Conservation (phyloP, 2,329 filamentous ascomycete species). For the Alternaria consortialis region DNA sequence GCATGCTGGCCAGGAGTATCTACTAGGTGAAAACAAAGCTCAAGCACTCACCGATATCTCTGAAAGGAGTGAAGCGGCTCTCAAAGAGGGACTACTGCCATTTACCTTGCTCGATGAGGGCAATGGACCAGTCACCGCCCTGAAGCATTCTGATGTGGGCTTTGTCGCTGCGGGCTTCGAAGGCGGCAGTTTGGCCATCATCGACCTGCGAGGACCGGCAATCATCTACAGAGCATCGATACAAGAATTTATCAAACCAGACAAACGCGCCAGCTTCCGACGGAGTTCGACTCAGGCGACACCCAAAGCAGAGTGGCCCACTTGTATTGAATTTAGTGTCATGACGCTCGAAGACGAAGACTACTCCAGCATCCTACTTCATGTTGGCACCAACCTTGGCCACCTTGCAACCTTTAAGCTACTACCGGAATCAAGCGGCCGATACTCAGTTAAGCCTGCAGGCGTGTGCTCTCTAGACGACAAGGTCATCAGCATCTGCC, state of each 20-base stretch:
- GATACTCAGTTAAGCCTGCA: slow-evolving; percentile 76
- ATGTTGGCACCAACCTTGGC: slow-evolving; percentile 87
- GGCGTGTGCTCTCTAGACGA: slow-evolving; percentile 74
- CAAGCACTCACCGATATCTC: slow-evolving; percentile 75
- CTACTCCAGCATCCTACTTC: slow-evolving; percentile 92
- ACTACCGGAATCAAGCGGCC: slow-evolving; percentile 72
- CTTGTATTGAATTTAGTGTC: slow-evolving; percentile 83
- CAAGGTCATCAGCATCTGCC: slow-evolving; percentile 76
- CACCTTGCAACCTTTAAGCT: slow-evolving; percentile 91
- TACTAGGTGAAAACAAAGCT: slow-evolving; percentile 58
- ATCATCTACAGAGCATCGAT: slow-evolving; percentile 81
- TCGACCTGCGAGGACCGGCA: slow-evolving; percentile 87
- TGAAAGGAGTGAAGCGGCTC: slow-evolving; percentile 71
- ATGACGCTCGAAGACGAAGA: slow-evolving; percentile 93
- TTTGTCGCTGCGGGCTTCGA: slow-evolving; percentile 91
- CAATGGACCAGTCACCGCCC: slow-evolving; percentile 79
- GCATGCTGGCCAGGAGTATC: slow-evolving; percentile 70
- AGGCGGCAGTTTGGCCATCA: slow-evolving; percentile 78
- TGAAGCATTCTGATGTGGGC: slow-evolving; percentile 89
- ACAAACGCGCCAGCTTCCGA: slow-evolving; percentile 77
- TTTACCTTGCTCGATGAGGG: slow-evolving; percentile 83
- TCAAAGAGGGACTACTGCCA: slow-evolving; percentile 85
- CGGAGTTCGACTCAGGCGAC: slow-evolving; percentile 61
- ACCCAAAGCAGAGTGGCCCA: slow-evolving; percentile 74
- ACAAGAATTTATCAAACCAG: slow-evolving; percentile 76